These are phyloP conservation scores for Hymenoscyphus linearis DNA, from an alignment of 2,329 filamentous ascomycete species.

Conservation along the genomic window DNA sequence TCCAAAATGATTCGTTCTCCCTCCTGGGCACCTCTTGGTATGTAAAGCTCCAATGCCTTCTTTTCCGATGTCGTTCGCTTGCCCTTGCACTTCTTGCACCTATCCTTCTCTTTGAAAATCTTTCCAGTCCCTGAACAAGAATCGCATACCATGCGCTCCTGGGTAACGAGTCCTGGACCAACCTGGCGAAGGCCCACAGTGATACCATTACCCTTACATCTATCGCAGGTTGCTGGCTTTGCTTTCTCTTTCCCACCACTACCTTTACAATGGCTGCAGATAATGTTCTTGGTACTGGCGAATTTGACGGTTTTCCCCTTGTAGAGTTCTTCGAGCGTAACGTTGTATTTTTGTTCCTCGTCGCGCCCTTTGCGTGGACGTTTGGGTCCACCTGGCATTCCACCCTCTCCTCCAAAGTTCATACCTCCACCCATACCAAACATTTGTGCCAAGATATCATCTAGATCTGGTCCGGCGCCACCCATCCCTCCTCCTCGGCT, in stretches of 20 bases:
- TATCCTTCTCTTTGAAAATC: slow-evolving; percentile 91
- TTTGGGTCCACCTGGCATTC: slow-evolving; percentile 42
- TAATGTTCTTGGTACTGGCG: slow-evolving; percentile 86
- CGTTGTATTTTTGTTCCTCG: slow-evolving; percentile 87
- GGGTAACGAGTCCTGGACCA: slow-evolving; percentile 79
- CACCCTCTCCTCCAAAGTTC: slow-evolving; percentile 35
- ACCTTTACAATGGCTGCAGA: slow-evolving; percentile 84
- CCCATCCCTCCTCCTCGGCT: slow-evolving; percentile 56
- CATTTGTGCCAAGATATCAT: slow-evolving; percentile 92
- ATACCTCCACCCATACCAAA: slow-evolving; percentile 69
- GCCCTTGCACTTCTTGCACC: slow-evolving; percentile 98
- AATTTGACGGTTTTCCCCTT: slow-evolving; percentile 99
- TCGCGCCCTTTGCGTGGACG: slow-evolving; percentile 68
- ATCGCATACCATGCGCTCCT: slow-evolving; percentile 73
- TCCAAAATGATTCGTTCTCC: slow-evolving; percentile 87
- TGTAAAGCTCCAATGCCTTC: slow-evolving; percentile 95
- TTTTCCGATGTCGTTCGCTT: slow-evolving; percentile 79
- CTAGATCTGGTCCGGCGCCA: slow-evolving; percentile 68
- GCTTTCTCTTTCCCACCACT: slow-evolving; percentile 87
- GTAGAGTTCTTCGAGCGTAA: slow-evolving; percentile 91
- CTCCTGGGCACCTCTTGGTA: slow-evolving; percentile 78
- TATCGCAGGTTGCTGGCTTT: slow-evolving; percentile 75
- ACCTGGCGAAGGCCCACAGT: slow-evolving; percentile 76
- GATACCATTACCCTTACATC: slow-evolving; percentile 75
- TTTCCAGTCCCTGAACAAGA: slow-evolving; percentile 81